Conservation (phyloP, 305 asterid species). For the Plantago coronopus region DNA sequence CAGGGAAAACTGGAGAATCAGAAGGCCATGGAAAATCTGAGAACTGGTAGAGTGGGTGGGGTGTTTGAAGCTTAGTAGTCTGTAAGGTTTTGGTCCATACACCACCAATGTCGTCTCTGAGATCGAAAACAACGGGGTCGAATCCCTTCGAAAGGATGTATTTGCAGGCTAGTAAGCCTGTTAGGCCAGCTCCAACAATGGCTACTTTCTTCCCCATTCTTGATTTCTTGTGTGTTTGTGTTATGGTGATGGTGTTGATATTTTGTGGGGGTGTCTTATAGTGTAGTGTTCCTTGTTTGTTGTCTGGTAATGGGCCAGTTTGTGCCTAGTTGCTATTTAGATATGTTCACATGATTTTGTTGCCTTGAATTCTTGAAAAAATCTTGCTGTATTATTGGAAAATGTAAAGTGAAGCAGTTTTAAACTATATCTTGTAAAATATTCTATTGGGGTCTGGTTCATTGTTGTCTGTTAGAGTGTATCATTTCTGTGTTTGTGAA, state of each 20-base stretch:
- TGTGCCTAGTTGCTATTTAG: neutral
- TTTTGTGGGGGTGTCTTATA: too few species aligned
- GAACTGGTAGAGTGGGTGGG: constrained; percentile 36
- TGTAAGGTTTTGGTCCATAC: constrained; percentile 38
- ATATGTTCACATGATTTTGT: neutral
- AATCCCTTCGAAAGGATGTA: constrained; percentile 41
- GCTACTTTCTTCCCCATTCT: constrained; percentile 32
- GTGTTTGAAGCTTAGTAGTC: constrained; percentile 38
- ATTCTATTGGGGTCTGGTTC: too few species aligned
- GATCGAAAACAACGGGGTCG: constrained; percentile 39
- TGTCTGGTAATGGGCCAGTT: neutral
- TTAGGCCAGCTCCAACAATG: constrained; percentile 45
- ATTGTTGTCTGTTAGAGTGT: too few species aligned
- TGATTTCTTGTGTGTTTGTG: neutral
- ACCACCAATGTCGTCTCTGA: constrained; percentile 33
- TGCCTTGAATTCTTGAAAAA: too few species aligned
- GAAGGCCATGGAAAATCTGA: constrained; percentile 57
- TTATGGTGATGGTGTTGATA: neutral
- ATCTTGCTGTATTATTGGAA: too few species aligned
- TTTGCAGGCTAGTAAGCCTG: constrained; percentile 53
- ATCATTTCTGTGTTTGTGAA: too few species aligned
- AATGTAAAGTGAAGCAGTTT: too few species aligned
- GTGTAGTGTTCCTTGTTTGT: neutral
- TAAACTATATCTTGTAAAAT: too few species aligned
- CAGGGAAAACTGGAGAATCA: constrained; percentile 30